Base-by-base conservation (phyloP, 2,329 filamentous ascomycete genomes). In the Fusarium verrucosum region DNA sequence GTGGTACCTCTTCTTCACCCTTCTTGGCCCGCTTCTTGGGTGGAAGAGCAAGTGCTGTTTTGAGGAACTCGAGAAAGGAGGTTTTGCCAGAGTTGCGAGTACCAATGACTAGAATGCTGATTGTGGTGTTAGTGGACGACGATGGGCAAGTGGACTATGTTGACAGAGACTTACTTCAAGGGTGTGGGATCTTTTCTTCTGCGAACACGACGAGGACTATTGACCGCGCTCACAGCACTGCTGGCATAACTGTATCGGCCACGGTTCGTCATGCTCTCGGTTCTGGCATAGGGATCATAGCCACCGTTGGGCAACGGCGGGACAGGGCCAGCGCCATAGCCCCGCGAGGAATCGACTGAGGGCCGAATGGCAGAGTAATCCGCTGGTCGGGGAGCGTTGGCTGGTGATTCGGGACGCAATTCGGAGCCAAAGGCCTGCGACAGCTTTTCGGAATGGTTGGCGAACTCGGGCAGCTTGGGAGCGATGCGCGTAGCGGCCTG, bases 111-210 rank as follows among this genome's bases (percentile, higher is more conserved):
- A 99, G 87, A 70, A 99, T 89, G 77, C 94, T 98, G 64, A 9
- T 52, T 26, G n/a, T 46, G 17, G 16, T 26, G 50, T 61, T 23
- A 53, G 44, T 53, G 11, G 17, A 43, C 26, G 42, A 41, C 10
- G 10, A n/a, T 41, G 19, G 30, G n/a, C 10, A 19, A 35, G 23
- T n/a, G 22, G 22, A 20, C 13, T 19, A 17, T 16, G 22, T 19
- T 28, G n/a, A 37, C n/a, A 25, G 37, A 42, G 23, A 86, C 93
- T 86, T 83, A 98, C 94, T 99, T 99, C 86, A 98, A 97, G 1
- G 95, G 93, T 11, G 94, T 97, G 10, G 95, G 95, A 74, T 99
- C 95, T 83, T 97, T 98, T 81, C 95, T 89, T 82, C 94, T 90
- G 72, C 95, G 89, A 68, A 98, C 89, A 75, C 94, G 89, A 68